Evolutionary conservation across 192 early-diverging fungal genomes (phyloP), one percentile per base, ranked within the genome.

Genomic region (Obelidium mucronatum): DNA sequence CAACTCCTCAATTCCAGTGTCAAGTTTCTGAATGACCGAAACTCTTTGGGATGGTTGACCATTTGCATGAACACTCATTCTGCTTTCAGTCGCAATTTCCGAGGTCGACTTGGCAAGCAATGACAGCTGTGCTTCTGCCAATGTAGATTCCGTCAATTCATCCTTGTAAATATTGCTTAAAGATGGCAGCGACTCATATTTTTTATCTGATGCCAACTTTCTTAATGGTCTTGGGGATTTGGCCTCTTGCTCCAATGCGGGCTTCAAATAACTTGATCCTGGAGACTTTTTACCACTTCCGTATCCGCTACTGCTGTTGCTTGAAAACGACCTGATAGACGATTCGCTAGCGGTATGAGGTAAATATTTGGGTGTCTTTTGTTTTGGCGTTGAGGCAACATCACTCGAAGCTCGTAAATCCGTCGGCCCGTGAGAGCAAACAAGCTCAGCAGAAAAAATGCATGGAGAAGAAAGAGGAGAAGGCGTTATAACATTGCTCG

Each of bases 361-460:
- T 3, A 67, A 48, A 4, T 28, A 3, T 4, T 64, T 37, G 3
- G 55, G 26, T 24, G 62, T 4, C 36, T 64, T 11, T 64, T 34
- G 3, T 64, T 35, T 64, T 4, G 62, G 62, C 8, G 62, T 64
- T 22, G 48, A n/a, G n/a, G n/a, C n/a, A n/a, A n/a, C n/a, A n/a
- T n/a, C n/a, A n/a, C n/a, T n/a, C n/a, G n/a, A n/a, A n/a, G n/a
- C n/a, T n/a, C n/a, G n/a, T n/a, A n/a, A n/a, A n/a, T n/a, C n/a
- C n/a, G n/a, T n/a, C n/a, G n/a, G n/a, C n/a, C n/a, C n/a, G n/a
- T n/a, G n/a, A n/a, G 48, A 51, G 48, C 11, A 51, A 51, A 22
- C 48, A 22, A 13, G 8, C 11, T 51, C 58, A 28, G 6, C 28
- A 11, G 58, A 60, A 11, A 60, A 60, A 60, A 30, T 60, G 30